Evolutionary conservation across 2,329 filamentous ascomycete species (phyloP).

Genomic region (Clathrospora elynae): DNA sequence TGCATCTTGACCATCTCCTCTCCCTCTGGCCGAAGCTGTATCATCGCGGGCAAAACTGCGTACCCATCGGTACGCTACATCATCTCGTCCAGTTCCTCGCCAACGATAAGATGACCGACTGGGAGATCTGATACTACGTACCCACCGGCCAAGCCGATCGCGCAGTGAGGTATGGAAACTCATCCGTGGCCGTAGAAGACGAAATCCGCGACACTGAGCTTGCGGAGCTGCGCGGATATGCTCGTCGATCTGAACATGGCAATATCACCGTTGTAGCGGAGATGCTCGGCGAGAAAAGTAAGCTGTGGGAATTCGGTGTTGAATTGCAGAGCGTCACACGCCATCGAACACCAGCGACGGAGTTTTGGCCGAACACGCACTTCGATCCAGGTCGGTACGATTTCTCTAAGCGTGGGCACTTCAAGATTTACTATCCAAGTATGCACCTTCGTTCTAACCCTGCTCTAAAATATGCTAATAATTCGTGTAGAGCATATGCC

Average conservation of each 20-base stretch:
- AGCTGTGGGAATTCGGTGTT: conserved; percentile 5
- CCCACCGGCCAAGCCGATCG: conserved; percentile 3
- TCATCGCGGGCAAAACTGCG: not conserved
- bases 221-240: not conserved
- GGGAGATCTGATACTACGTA: conserved; percentile 7
- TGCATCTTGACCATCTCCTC: conserved; percentile 11
- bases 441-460: not conserved
- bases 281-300: conserved; percentile 6
- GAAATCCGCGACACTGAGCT: conserved; percentile 2
- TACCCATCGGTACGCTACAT: not conserved
- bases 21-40: conserved; percentile 6
- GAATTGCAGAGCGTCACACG: not conserved
- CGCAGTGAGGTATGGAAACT: not conserved
- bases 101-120: conserved; percentile 8
- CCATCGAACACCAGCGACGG: conserved; percentile 4
- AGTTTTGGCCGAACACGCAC: conserved; percentile 8
- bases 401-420: not conserved
- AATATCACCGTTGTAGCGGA: conserved; percentile 1
- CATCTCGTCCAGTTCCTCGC: conserved; percentile 4
- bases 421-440: not conserved
- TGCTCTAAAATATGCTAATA: not conserved
- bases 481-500: no score
- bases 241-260: not conserved
- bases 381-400: conserved; percentile 2
- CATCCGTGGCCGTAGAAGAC: not conserved